Evolutionary conservation across 2,329 filamentous ascomycete species (phyloP).

Genomic region (Stemphylium vesicarium): DNA sequence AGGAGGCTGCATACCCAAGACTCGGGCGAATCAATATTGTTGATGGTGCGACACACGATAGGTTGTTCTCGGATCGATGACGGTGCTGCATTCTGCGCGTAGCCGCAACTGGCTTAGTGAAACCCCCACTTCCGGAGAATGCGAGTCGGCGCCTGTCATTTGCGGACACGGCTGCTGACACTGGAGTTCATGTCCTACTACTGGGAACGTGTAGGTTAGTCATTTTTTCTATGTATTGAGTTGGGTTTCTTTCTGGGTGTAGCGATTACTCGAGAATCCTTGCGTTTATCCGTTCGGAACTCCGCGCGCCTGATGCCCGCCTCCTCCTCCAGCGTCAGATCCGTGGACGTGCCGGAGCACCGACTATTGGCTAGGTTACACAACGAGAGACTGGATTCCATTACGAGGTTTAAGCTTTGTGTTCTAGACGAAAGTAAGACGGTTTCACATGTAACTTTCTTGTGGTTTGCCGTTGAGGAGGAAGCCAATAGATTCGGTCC

Average conservation of each 20-base stretch:
- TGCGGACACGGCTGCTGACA: not conserved
- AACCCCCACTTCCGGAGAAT: slow-evolving; percentile 1
- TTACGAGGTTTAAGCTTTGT: not conserved
- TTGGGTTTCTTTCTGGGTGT: not conserved
- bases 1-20: not conserved
- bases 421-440: not conserved
- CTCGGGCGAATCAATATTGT: not conserved
- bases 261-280: not conserved
- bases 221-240: not conserved
- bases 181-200: not conserved
- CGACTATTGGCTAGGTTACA: not conserved
- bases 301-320: slow-evolving; percentile 2
- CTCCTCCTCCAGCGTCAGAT: not conserved
- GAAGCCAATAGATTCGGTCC: too few relatives aligned
- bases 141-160: not conserved
- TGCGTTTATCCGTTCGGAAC: not conserved
- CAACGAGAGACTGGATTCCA: not conserved
- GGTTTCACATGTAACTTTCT: not conserved
- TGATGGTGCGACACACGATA: slow-evolving; percentile 1
- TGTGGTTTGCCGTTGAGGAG: not conserved
- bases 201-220: not conserved
- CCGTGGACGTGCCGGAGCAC: not conserved
- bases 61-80: slow-evolving; percentile 13
- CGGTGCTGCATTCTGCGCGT: slow-evolving; percentile 5
- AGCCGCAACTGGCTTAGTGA: slow-evolving; percentile 4